Evolutionary conservation across 352 stramenopile species (phyloP).

Genomic region (Globisporangium apiculatum): DNA sequence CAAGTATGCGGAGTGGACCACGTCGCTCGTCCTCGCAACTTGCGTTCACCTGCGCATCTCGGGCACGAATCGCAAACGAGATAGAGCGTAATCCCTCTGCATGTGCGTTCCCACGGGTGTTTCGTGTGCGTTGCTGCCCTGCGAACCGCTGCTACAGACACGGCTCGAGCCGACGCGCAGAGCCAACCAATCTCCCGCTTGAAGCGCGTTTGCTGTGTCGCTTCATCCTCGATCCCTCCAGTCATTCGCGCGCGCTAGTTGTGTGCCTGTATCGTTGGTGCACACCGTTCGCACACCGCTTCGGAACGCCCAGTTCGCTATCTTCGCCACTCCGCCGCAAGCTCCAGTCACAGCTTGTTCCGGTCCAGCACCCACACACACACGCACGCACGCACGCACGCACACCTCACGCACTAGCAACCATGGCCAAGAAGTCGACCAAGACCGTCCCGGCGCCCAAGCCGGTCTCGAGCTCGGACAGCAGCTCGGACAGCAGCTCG

Average conservation of each 20-base stretch:
- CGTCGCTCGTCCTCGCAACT: too few relatives aligned
- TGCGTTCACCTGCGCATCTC: too few relatives aligned
- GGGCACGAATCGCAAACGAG: too few relatives aligned
- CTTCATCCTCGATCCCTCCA: slow-evolving; percentile 12
- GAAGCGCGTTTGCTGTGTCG: slow-evolving; percentile 6
- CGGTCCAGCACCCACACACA: background rate
- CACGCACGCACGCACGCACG: slow-evolving; percentile 4
- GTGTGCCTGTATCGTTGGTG: too few relatives aligned
- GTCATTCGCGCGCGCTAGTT: background rate
- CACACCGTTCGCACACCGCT: too few relatives aligned
- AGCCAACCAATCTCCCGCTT: slow-evolving; percentile 24
- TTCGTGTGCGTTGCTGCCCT: background rate
- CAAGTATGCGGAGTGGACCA: too few relatives aligned
- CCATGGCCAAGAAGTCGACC: slow-evolving; percentile 36
- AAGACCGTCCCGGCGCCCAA: slow-evolving; percentile 18
- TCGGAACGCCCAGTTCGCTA: slow-evolving; percentile 13
- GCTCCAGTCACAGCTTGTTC: background rate
- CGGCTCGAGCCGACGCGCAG: background rate
- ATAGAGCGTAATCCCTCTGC: background rate
- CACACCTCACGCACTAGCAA: background rate
- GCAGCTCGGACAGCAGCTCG: slow-evolving; percentile 31
- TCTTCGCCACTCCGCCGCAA: slow-evolving; percentile 7
- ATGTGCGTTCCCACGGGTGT: background rate
- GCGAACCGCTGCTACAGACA: too few relatives aligned
- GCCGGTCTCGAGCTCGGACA: slow-evolving; percentile 25